A percentile compares a stretch with the other conserved stretches of the same genome.
phyloP scores from a whole-genome alignment of 2,329 filamentous ascomycete genomes.

The Epichloe festucae region DNA sequence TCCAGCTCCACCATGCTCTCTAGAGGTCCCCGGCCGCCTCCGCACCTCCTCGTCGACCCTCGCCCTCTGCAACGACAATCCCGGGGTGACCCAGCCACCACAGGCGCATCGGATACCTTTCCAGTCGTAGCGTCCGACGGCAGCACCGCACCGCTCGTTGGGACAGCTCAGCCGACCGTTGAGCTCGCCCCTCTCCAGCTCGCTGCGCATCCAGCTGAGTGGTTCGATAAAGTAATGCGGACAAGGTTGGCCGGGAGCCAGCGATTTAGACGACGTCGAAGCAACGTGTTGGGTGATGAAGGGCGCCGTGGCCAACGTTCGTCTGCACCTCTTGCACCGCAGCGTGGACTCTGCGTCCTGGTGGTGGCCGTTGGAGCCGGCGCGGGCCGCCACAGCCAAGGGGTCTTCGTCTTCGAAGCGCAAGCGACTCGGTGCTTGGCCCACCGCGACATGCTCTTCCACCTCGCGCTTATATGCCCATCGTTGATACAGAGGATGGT shows the following conservation, averaged over 20 bases:
- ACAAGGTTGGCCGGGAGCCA: conserved; percentile 32
- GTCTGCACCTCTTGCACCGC: conserved; percentile 84
- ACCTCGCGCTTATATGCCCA: conserved; percentile 46
- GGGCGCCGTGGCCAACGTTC: conserved; percentile 37
- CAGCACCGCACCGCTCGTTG: conserved; percentile 60
- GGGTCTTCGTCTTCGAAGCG: conserved; percentile 67
- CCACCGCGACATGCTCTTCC: conserved; percentile 49
- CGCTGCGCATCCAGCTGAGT: conserved; percentile 84
- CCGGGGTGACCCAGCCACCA: conserved; percentile 78
- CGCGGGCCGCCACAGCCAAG: background rate
- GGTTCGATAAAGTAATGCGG: conserved; percentile 87
- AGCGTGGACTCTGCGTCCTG: conserved; percentile 26
- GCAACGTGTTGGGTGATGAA: conserved; percentile 54
- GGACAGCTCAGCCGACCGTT: conserved; percentile 81
- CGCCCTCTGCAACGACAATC: conserved; percentile 72
- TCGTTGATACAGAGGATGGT: conserved; percentile 66
- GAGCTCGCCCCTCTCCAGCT: conserved; percentile 67
- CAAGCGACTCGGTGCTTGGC: conserved; percentile 69
- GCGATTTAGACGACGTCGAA: background rate
- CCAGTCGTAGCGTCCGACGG: conserved; percentile 91
- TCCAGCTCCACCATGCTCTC: too few species aligned
- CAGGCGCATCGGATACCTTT: conserved; percentile 90
- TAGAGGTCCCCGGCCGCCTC: conserved; percentile 8
- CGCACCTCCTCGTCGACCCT: conserved; percentile 58
- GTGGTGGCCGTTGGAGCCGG: conserved; percentile 3